These are phyloP conservation scores for Fusarium cicatricum DNA, from an alignment of 2,329 filamentous ascomycete genomes.

Conservation along the genomic window DNA sequence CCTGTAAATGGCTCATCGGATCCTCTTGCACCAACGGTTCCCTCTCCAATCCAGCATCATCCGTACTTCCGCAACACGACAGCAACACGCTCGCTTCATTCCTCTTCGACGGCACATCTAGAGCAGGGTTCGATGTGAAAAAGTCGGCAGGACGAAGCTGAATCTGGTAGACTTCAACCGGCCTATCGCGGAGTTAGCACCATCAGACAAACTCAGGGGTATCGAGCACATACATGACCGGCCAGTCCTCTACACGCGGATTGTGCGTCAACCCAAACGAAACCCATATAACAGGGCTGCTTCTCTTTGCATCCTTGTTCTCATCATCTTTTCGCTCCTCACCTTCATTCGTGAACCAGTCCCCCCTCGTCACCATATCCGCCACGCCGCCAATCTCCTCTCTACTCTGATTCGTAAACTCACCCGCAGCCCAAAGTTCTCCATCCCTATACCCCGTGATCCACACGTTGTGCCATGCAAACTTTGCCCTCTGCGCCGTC, in stretches of 20 bases:
- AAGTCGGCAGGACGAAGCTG: conserved; percentile 52
- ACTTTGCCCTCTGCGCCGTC: conserved; percentile 54
- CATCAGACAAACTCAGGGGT: not conserved
- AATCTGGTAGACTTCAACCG: conserved; percentile 21
- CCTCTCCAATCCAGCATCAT: conserved; percentile 9
- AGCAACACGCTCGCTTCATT: conserved; percentile 54
- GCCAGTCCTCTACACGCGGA: conserved; percentile 59
- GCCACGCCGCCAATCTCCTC: conserved; percentile 56
- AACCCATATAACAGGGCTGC: conserved; percentile 54
- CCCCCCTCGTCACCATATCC: conserved; percentile 56
- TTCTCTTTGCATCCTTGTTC: conserved; percentile 25
- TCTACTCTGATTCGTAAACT: conserved; percentile 60
- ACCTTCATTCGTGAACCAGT: conserved; percentile 54
- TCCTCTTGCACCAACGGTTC: conserved; percentile 41
- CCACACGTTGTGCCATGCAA: conserved; percentile 58
- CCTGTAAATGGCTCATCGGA: conserved; percentile 47
- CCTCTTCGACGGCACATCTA: conserved; percentile 52
- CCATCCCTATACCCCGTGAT: conserved; percentile 59
- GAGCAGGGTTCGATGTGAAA: conserved; percentile 56
- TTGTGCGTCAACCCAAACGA: conserved; percentile 60
- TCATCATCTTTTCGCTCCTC: not conserved
- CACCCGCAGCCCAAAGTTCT: conserved; percentile 60
- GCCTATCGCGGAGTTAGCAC: conserved; percentile 3
- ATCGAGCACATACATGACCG: conserved; percentile 55
- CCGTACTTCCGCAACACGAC: conserved; percentile 41